phyloP scores from a whole-genome alignment of 352 stramenopile genomes.

The Phytophthora pini region DNA sequence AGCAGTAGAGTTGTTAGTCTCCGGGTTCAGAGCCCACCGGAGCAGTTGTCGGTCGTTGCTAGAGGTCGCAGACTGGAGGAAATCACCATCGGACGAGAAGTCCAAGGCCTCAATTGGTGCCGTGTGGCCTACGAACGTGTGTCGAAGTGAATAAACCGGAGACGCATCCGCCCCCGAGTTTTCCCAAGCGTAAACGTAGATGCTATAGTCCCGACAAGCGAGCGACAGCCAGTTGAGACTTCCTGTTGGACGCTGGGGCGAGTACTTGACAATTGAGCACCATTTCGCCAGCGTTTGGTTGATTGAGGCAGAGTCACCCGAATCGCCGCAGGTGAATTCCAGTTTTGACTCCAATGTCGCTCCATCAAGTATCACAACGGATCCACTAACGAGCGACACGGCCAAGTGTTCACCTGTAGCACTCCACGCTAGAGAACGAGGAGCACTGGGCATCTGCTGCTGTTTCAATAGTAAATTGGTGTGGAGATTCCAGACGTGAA shows the following conservation, averaged over 20 bases:
- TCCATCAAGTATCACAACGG: slow-evolving; percentile 49
- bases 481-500: slow-evolving; percentile 54
- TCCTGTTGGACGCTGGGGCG: slow-evolving; percentile 14
- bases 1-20: not conserved
- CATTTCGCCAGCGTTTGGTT: slow-evolving; percentile 44
- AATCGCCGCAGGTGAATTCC: slow-evolving; percentile 29
- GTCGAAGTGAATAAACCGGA: slow-evolving; percentile 44
- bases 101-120: slow-evolving; percentile 69
- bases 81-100: slow-evolving; percentile 63
- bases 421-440: slow-evolving; percentile 56
- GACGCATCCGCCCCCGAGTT: slow-evolving; percentile 16
- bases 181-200: slow-evolving; percentile 74
- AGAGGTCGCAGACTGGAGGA: slow-evolving; percentile 71
- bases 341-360: slow-evolving; percentile 23
- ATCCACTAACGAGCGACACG: slow-evolving; percentile 48
- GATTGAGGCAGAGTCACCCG: slow-evolving; percentile 8
- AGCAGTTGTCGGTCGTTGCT: slow-evolving; percentile 67
- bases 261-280: slow-evolving; percentile 66
- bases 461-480: slow-evolving; percentile 37
- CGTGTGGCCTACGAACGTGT: slow-evolving; percentile 74
- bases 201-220: slow-evolving; percentile 71
- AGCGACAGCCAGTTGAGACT: slow-evolving; percentile 41
- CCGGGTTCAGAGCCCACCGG: slow-evolving; percentile 59
- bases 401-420: slow-evolving; percentile 40
- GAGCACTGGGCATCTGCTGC: slow-evolving; percentile 19